Evolutionary conservation across 73 alveolate species (phyloP).

Genomic region (Paramecium sexaurelia): DNA sequence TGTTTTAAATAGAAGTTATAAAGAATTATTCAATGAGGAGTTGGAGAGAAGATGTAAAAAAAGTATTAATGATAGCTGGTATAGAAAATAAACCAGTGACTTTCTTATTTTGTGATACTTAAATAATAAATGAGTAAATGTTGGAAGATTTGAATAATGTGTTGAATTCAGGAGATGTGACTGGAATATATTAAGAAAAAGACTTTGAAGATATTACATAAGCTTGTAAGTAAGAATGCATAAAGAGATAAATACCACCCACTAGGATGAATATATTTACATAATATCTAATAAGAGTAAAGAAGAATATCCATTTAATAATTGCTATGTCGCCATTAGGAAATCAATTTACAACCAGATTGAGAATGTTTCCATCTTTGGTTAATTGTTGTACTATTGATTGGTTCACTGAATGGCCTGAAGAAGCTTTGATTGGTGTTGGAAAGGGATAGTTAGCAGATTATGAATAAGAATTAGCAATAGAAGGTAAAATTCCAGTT

Average conservation of each 20-base stretch:
- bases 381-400: constrained; percentile 97
- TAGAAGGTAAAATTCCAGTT: constrained; percentile 65
- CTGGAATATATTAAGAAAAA: constrained; percentile 86
- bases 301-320: constrained; percentile 96
- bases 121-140: constrained; percentile 98
- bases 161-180: constrained; percentile 98
- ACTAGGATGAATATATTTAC: constrained; percentile 68
- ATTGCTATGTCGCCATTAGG: constrained; percentile 99
- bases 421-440: constrained; percentile 88
- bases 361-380: constrained; percentile 98
- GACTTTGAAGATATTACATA: constrained; percentile 64
- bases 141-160: constrained; percentile 97
- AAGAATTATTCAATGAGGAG: constrained; percentile 97
- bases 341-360: constrained; percentile 93
- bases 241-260: constrained; percentile 60
- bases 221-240: constrained; percentile 65
- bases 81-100: constrained; percentile 95
- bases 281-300: constrained; percentile 86
- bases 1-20: constrained; percentile 98
- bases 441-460: constrained; percentile 84
- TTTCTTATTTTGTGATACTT: constrained; percentile 99
- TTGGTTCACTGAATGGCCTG: constrained; percentile 99
- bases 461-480: constrained; percentile 74
- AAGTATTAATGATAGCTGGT: constrained; percentile 92
- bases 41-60: constrained; percentile 99